phyloP scores from a whole-genome alignment of 129 eudicot genomes.

The Solidago caesia region DNA sequence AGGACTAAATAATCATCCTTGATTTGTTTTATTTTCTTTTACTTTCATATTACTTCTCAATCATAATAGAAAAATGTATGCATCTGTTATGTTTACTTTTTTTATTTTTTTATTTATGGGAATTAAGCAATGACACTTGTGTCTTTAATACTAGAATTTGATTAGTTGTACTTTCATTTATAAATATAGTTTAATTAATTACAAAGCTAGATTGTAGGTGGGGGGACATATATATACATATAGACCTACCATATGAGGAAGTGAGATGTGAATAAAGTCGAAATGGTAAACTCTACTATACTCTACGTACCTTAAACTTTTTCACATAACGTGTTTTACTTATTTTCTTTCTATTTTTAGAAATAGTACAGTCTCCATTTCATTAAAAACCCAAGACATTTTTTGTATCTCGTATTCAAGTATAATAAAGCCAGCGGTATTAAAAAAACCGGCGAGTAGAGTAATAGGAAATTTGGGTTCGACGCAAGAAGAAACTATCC shows the following conservation, averaged over 20 bases:
- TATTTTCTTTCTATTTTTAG: slow-evolving; percentile 22
- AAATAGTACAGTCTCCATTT: not conserved
- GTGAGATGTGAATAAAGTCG: slow-evolving; percentile 17
- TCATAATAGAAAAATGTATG: not conserved
- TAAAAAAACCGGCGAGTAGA: not conserved
- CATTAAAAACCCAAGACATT: not conserved
- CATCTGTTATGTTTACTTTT: not conserved
- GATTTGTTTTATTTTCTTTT: not conserved
- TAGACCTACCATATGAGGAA: slow-evolving; percentile 1
- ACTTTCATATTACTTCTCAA: not conserved
- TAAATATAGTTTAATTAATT: slow-evolving; percentile 12
- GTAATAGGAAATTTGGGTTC: not conserved
- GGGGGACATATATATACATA: slow-evolving; percentile 1
- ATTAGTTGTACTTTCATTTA: not conserved
- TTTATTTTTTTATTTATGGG: too few species aligned
- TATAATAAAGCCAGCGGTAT: not conserved
- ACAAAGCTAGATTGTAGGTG: slow-evolving; percentile 30
- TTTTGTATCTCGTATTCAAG: not conserved
- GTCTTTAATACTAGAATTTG: not conserved
- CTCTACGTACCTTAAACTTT: not conserved
- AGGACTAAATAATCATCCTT: not conserved
- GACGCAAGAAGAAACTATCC: not conserved
- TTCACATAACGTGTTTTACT: slow-evolving; percentile 13
- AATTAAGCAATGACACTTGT: not conserved
- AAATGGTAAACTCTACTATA: not conserved